These are phyloP conservation scores for Populus euphratica DNA, from an alignment of 345 rosid genomes.

Conservation along the genomic window DNA sequence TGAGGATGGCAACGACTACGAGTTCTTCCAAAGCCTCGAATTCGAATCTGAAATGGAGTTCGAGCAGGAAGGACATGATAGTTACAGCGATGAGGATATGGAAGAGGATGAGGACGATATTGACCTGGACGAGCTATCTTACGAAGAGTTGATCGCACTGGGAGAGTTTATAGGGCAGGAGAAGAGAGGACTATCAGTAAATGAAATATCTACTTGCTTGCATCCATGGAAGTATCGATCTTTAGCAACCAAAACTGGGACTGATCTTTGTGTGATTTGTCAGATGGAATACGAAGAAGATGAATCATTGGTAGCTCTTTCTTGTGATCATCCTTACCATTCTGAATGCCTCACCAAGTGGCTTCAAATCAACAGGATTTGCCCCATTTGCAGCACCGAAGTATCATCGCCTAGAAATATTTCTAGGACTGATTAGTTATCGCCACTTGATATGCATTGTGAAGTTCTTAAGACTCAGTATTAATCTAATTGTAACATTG, in stretches of 20 bases:
- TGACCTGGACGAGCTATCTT: slow-evolving; percentile 62
- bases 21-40: slow-evolving; percentile 42
- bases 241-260: slow-evolving; percentile 23
- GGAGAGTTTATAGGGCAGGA: slow-evolving; percentile 67
- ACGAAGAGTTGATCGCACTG: slow-evolving; percentile 65
- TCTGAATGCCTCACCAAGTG: slow-evolving; percentile 58
- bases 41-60: slow-evolving; percentile 35
- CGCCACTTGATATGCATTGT: neutral
- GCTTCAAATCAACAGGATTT: slow-evolving; percentile 63
- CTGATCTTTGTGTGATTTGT: slow-evolving; percentile 70
- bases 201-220: slow-evolving; percentile 45
- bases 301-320: slow-evolving; percentile 46
- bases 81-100: slow-evolving; percentile 22
- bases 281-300: slow-evolving; percentile 68
- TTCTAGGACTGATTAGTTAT: slow-evolving; percentile 4
- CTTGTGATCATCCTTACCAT: slow-evolving; percentile 67
- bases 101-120: slow-evolving; percentile 58
- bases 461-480: neutral
- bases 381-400: slow-evolving; percentile 70
- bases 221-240: slow-evolving; percentile 6
- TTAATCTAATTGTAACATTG: neutral
- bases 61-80: slow-evolving; percentile 47
- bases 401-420: slow-evolving; percentile 31
- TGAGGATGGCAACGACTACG: slow-evolving; percentile 32
- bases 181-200: slow-evolving; percentile 45